Base-by-base conservation (phyloP, 371 early-diverging fungal genomes). In the Umbelopsis sp. region DNA sequence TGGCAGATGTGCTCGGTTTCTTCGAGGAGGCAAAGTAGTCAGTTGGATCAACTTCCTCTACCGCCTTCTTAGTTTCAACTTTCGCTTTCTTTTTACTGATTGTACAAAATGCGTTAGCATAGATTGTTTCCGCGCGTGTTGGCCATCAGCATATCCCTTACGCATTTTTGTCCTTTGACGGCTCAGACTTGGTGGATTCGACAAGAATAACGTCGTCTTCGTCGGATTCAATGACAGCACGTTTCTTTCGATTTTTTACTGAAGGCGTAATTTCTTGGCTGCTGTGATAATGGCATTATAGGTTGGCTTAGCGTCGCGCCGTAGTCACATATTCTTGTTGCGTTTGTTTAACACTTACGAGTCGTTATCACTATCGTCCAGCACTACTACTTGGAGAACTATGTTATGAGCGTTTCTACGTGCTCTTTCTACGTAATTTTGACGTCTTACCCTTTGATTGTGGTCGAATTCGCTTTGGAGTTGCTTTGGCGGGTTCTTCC, bases 141-240 rank as follows among this genome's bases (percentile, higher is more conserved):
- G 5, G 20, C 7, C 16, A 48, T 48, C 5, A 48, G 18, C 16
- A 5, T 8, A n/a, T 16, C 1, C 6, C 48, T 48, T 48, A 20
- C 48, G 48, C 20, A 18, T 6, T 16, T 48, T 48, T 48, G 48
- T 48, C 48, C 6, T 16, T 18, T 6, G 48, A 48, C 6, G 48
- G 16, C 0, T 29, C 16, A 35, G 57, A 11, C n/a, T 57, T 57
- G 5, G 29, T 11, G 4, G 57, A 7, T 4, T 57, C 57, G 35
- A 57, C 35, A 8, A 57, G 9, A 11, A 57, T 8, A 10, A 57
- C 57, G 16, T 57, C 57, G 37, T 57, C 57, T 4, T 57, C 57
- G 18, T 57, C 57, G n/a, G 57, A 57, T 37, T 57, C 35, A 37
- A 57, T 57, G 32, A 57, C 35, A 57, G 57, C 35, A 35, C 57